Evolutionary conservation across 2,329 filamentous ascomycete genomes (phyloP).

Genomic region (Phyllosticta ampelicida): DNA sequence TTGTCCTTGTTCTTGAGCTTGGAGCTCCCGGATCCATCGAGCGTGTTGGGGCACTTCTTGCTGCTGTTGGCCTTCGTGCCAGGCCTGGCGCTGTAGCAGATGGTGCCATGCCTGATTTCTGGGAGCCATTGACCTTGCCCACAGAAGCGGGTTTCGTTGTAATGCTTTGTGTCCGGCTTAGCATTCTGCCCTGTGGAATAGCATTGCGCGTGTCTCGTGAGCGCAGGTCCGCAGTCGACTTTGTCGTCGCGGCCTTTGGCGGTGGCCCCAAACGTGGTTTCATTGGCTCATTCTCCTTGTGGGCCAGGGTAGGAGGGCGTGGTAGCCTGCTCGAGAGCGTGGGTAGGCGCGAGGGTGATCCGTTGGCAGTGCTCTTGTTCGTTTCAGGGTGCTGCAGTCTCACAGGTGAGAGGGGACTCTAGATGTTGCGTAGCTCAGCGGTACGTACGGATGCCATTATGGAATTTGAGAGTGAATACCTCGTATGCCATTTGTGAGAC

Average conservation of each 20-base stretch:
- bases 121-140: neutral
- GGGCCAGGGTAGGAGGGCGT: neutral
- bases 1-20: neutral
- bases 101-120: neutral
- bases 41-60: neutral
- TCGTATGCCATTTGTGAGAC: neutral
- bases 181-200: neutral
- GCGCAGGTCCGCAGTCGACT: neutral
- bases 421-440: neutral
- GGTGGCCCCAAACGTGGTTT: neutral
- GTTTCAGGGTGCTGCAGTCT: conserved; percentile 9
- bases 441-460: conserved; percentile 8
- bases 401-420: neutral
- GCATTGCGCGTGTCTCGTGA: neutral
- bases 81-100: neutral
- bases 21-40: neutral
- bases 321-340: conserved; percentile 1
- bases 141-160: neutral
- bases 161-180: conserved; percentile 6
- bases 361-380: conserved; percentile 1
- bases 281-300: conserved; percentile 2
- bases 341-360: conserved; percentile 8
- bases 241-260: neutral
- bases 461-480: neutral
- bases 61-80: conserved; percentile 1